Conservation (phyloP, 208 protist genomes). For the Acanthamoeba comandoni region DNA sequence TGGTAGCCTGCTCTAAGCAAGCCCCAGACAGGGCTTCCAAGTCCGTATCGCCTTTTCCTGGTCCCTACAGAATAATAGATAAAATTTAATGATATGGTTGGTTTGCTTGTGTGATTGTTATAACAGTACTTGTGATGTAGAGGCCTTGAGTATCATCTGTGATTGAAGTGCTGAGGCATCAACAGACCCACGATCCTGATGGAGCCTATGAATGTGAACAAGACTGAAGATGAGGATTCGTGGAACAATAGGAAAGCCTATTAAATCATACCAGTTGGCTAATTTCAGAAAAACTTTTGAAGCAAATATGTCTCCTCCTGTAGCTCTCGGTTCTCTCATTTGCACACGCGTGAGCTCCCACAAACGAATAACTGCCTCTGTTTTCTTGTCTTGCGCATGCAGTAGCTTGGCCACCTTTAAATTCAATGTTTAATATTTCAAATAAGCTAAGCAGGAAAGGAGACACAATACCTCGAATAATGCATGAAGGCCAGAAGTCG, state of each 20-base stretch:
- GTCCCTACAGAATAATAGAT: neutral
- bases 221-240: neutral
- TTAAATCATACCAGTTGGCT: slow-evolving; percentile 26
- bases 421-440: no score
- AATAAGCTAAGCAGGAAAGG: no score
- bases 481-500: no score
- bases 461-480: no score
- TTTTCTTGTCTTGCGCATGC: slow-evolving; percentile 2
- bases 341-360: slow-evolving; percentile 45
- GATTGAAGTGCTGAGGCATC: slow-evolving; percentile 11
- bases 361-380: slow-evolving; percentile 16
- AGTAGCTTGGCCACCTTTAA: slow-evolving; percentile 29
- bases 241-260: neutral
- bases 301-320: neutral
- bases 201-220: slow-evolving; percentile 6
- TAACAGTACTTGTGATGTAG: no score
- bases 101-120: no score
- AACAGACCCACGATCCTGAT: neutral
- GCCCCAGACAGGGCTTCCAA: slow-evolving; percentile 45
- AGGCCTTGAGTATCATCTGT: slow-evolving; percentile 19
- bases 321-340: neutral
- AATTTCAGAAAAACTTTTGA: slow-evolving; percentile 56
- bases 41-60: neutral
- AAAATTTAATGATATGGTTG: no score
- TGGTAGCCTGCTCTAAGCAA: slow-evolving; percentile 46